A percentile compares a stretch with the other conserved stretches of the same genome.
phyloP scores from a whole-genome alignment of 2,329 filamentous ascomycete species.

The Hawksworthiomyces lignivorus region DNA sequence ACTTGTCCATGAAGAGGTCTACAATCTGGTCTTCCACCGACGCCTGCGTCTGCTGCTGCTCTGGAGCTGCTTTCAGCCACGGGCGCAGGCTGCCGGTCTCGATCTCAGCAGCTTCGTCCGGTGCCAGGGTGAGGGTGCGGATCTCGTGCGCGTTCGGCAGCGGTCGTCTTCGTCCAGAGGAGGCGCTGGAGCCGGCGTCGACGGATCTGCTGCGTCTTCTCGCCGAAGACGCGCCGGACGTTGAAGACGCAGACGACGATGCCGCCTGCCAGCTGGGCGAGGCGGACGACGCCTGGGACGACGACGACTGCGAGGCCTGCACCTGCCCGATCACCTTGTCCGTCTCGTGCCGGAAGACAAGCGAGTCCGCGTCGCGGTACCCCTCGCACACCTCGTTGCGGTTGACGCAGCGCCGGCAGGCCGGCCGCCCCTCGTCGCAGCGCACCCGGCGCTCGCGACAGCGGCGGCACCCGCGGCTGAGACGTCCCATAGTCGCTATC shows the following conservation, averaged over 20 bases:
- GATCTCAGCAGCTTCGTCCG: too few species aligned
- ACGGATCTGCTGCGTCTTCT: too few species aligned
- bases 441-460: constrained; percentile 25
- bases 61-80: neutral
- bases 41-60: neutral
- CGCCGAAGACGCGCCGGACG: too few species aligned
- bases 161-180: too few species aligned
- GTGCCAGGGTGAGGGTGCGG: neutral
- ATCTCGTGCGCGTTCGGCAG: too few species aligned
- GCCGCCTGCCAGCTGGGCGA: too few species aligned
- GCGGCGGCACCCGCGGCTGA: constrained; percentile 10
- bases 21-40: constrained; percentile 23
- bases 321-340: constrained; percentile 18
- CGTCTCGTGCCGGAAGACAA: constrained; percentile 30
- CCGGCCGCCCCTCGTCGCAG: constrained; percentile 28
- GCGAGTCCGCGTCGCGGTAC: constrained; percentile 29
- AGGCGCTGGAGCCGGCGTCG: too few species aligned
- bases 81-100: too few species aligned
- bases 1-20: constrained; percentile 29
- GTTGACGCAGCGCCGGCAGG: constrained; percentile 28
- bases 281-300: neutral
- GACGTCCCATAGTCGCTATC: neutral
- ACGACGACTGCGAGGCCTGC: neutral
- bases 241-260: too few species aligned
- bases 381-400: constrained; percentile 29